Evolutionary conservation across 768 basidiomycete genomes (phyloP), one percentile per base, ranked within the genome.

Genomic region (Neoboletus magnificus): DNA sequence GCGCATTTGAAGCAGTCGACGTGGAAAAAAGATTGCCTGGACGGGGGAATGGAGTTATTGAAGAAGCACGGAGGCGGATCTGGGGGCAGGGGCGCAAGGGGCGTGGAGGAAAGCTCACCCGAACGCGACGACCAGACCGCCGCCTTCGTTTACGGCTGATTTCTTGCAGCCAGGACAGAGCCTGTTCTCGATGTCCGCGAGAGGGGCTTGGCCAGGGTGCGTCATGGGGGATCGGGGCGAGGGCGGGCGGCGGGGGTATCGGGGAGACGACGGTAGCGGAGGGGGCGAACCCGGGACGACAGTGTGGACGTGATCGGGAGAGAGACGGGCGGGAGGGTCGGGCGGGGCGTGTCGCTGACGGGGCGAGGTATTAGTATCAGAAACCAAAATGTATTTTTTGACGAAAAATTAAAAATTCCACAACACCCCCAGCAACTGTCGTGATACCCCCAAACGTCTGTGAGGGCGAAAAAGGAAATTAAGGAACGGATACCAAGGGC

Each of bases 1-100:
- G 94, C 94, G 68, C 97, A 99, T 62, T 91, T 93, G 80, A 98
- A 98, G 74, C 93, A 93, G 71, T 91, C 87, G 56, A 93, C 87
- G 61, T 94, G 94, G 79, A 96, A 97, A 71, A 95, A 89, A 43
- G 93, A 91, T 78, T 92, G 87, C 25, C 93, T 97, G 66, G 22
- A 48, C 33, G 48, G 55, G 47, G 49, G 42, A 20, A 25, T 41
- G 39, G 32, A 7, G 58, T 52, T 47, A 63, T 60, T 22, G 33
- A 32, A 40, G 62, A 52, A 55, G 30, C 9, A 41, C 10, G 25
- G 2, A 1, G 1, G 52, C 36, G 43, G 33, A 55, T 42, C 48
- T 13, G 50, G 44, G 40, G 7, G 40, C 5, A 22, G 4, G 7
- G 13, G 7, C 3, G 25, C n/a, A n/a, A 27, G 39, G 13, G 35